Percentiles rank a stretch among this genome's conserved stretches.
phyloP scores from a whole-genome alignment of 2,329 filamentous ascomycete genomes.

The Helotiales sp. region DNA sequence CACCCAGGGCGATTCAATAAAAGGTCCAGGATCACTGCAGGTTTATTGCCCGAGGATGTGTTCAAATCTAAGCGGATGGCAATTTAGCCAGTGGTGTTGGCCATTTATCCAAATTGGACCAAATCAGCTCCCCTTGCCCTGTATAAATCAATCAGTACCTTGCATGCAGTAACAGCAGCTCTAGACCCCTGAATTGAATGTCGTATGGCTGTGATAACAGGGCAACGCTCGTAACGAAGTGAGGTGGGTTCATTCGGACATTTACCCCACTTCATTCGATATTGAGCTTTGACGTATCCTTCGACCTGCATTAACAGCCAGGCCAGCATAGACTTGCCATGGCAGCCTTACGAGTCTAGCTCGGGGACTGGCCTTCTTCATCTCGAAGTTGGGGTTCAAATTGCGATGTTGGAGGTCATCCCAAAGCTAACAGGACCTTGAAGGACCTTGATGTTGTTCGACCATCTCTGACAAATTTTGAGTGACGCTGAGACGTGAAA shows the following conservation, averaged over 20 bases:
- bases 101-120: constrained; percentile 1
- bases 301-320: background rate
- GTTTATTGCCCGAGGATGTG: background rate
- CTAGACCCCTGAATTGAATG: background rate
- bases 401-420: background rate
- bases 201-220: background rate
- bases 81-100: constrained; percentile 3
- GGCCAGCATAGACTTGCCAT: background rate
- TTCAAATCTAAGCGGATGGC: background rate
- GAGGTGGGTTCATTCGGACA: background rate
- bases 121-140: background rate
- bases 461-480: too few species aligned
- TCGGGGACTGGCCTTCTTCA: background rate
- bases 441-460: too few species aligned
- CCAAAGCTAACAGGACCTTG: too few species aligned
- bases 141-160: background rate
- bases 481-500: too few species aligned
- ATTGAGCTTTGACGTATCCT: constrained; percentile 3
- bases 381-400: background rate
- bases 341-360: background rate
- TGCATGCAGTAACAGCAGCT: background rate
- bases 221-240: background rate
- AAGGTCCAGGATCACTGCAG: background rate
- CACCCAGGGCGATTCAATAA: background rate
- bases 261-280: constrained; percentile 13